Evolutionary conservation across 2,329 filamentous ascomycete genomes (phyloP).

Genomic region (Stagonosporopsis cucurbitacearum): DNA sequence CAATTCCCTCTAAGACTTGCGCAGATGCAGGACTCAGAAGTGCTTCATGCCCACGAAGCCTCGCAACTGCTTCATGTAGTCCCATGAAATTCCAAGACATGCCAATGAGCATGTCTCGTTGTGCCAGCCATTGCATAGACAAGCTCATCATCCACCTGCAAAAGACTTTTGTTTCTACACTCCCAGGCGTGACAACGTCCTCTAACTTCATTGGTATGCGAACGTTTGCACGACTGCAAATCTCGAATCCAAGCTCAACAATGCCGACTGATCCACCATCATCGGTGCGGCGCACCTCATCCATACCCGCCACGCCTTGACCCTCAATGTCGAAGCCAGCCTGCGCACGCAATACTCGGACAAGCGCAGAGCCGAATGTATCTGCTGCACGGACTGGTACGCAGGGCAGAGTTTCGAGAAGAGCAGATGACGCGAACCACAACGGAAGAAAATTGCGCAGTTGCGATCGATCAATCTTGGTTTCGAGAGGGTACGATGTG

Average conservation of each 20-base stretch:
- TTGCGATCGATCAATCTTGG: slow-evolving; percentile 1
- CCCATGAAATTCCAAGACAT: slow-evolving; percentile 45
- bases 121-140: slow-evolving; percentile 26
- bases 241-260: slow-evolving; percentile 42
- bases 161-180: slow-evolving; percentile 50
- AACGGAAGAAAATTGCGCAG: slow-evolving; percentile 43
- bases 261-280: slow-evolving; percentile 36
- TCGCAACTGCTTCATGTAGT: slow-evolving; percentile 20
- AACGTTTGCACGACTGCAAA: slow-evolving; percentile 29
- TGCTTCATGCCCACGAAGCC: background rate
- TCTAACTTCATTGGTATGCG: slow-evolving; percentile 29
- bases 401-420: slow-evolving; percentile 48
- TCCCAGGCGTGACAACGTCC: slow-evolving; percentile 28
- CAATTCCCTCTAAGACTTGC: slow-evolving; percentile 13
- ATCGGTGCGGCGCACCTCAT: slow-evolving; percentile 43
- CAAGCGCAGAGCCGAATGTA: slow-evolving; percentile 41
- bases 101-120: slow-evolving; percentile 40
- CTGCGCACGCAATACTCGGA: slow-evolving; percentile 51
- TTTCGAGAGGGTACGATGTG: background rate
- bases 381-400: slow-evolving; percentile 47
- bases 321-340: slow-evolving; percentile 49
- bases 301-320: slow-evolving; percentile 50
- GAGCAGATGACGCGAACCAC: slow-evolving; percentile 49
- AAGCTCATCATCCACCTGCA: slow-evolving; percentile 23
- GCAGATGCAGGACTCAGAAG: slow-evolving; percentile 4